phyloP scores from a whole-genome alignment of 1,284 basidiomycete species.

The Leccinum variabile region DNA sequence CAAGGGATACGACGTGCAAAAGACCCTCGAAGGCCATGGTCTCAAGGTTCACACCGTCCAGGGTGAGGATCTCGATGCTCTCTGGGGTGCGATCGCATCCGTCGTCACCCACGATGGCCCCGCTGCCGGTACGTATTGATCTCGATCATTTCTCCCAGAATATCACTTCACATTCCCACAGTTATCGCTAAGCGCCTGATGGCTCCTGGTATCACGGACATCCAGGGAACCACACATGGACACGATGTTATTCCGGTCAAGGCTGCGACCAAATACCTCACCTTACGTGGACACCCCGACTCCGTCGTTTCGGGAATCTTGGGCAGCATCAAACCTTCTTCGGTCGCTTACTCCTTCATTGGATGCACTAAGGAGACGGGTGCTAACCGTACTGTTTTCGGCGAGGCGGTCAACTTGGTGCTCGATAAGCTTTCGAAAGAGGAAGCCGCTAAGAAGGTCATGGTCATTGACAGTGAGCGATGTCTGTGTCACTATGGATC shows the following conservation, averaged over 20 bases:
- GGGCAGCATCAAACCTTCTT: conserved; percentile 60
- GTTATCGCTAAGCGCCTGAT: conserved; percentile 76
- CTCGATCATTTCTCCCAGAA: background rate
- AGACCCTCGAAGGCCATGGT: conserved; percentile 79
- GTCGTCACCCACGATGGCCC: conserved; percentile 67
- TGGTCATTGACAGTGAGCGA: conserved; percentile 78
- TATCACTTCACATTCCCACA: conserved; percentile 8
- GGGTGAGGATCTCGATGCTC: conserved; percentile 75
- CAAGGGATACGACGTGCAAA: conserved; percentile 68
- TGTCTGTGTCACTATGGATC: background rate
- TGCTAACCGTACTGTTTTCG: conserved; percentile 80
- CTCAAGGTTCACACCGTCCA: conserved; percentile 70
- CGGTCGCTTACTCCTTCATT: conserved; percentile 57
- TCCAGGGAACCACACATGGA: conserved; percentile 75
- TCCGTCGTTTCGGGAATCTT: conserved; percentile 55
- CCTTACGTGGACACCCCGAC: conserved; percentile 60
- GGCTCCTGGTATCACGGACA: conserved; percentile 77
- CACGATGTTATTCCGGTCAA: conserved; percentile 85
- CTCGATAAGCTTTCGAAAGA: conserved; percentile 73
- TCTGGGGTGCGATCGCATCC: conserved; percentile 65
- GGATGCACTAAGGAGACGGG: conserved; percentile 73
- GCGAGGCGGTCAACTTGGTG: conserved; percentile 77
- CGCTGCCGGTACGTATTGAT: conserved; percentile 56
- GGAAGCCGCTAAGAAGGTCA: conserved; percentile 74
- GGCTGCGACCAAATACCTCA: conserved; percentile 71